Percentiles rank a stretch among this genome's conserved stretches.
phyloP scores from a whole-genome alignment of 179 eudicot species.

The Gypsophila paniculata region DNA sequence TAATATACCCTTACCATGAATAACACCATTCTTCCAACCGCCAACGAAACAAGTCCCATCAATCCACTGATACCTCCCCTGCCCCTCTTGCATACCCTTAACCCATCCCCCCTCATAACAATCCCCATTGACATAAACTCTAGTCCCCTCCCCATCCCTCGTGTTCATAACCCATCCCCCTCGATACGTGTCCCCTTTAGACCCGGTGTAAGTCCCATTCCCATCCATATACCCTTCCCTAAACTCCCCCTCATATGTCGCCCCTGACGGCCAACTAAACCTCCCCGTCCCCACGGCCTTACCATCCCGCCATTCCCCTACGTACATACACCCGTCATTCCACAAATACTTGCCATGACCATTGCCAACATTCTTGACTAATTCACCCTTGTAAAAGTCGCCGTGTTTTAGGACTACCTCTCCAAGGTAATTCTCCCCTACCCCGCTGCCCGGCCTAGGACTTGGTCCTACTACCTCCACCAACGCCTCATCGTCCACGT shows the following conservation, averaged over 20 bases:
- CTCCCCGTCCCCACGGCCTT: conserved; percentile 63
- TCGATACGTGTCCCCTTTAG: conserved; percentile 53
- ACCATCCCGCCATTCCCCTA: conserved; percentile 78
- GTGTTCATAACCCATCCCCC: conserved; percentile 70
- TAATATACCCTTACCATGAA: conserved; percentile 61
- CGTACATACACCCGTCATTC: conserved; percentile 90
- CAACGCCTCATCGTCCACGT: conserved; percentile 61
- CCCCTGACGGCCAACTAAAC: conserved; percentile 88
- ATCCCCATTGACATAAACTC: conserved; percentile 61
- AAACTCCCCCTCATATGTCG: conserved; percentile 91
- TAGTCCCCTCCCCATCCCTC: conserved; percentile 65
- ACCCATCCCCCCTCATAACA: conserved; percentile 75
- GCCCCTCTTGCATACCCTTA: conserved; percentile 60
- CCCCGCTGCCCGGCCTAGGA: no score
- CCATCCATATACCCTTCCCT: conserved; percentile 81
- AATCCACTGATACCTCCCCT: conserved; percentile 72
- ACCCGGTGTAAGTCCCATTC: conserved; percentile 55
- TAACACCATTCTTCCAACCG: conserved; percentile 58
- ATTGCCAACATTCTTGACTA: conserved; percentile 53
- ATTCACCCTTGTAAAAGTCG: conserved; percentile 70
- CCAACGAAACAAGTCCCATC: conserved; percentile 67
- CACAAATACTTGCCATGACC: conserved; percentile 79
- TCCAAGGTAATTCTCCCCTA: conserved; percentile 35
- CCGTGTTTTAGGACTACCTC: conserved; percentile 62
- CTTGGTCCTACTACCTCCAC: background rate